These are phyloP conservation scores for Mrakia hoshinonis DNA, from an alignment of 768 basidiomycete genomes.

Conservation along the genomic window DNA sequence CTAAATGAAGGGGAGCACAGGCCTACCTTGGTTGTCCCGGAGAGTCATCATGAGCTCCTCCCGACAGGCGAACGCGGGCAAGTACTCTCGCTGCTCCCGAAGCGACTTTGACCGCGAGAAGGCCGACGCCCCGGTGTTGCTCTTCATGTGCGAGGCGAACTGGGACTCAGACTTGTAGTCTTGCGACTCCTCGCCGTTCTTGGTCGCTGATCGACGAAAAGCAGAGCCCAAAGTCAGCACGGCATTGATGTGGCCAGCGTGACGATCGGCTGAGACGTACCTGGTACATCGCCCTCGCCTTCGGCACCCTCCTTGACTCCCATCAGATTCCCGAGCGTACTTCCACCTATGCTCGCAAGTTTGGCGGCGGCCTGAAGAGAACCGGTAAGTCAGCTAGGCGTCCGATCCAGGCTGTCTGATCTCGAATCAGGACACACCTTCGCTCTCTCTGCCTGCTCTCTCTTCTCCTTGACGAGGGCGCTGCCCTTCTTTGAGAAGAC, in stretches of 20 bases:
- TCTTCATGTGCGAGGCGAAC: slow-evolving; percentile 88
- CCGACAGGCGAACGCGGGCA: slow-evolving; percentile 94
- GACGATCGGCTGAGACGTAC: not conserved
- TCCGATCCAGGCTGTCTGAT: not conserved
- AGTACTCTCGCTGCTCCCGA: slow-evolving; percentile 90
- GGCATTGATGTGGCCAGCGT: not conserved
- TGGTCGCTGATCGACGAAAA: not conserved
- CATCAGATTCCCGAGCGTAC: slow-evolving; percentile 92
- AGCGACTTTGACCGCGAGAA: slow-evolving; percentile 75
- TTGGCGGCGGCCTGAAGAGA: slow-evolving; percentile 75
- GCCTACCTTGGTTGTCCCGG: slow-evolving; percentile 84
- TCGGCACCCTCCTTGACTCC: slow-evolving; percentile 92
- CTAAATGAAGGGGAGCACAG: not conserved
- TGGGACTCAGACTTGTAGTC: slow-evolving; percentile 87
- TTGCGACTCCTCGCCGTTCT: slow-evolving; percentile 43
- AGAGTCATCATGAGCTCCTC: slow-evolving; percentile 82
- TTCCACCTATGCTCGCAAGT: slow-evolving; percentile 82
- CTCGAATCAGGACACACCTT: slow-evolving; percentile 41
- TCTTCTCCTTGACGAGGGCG: slow-evolving; percentile 82
- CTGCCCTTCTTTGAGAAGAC: slow-evolving; percentile 96
- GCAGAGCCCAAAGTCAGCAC: slow-evolving; percentile 41
- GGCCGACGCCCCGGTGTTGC: slow-evolving; percentile 57
- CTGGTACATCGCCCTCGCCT: slow-evolving; percentile 65
- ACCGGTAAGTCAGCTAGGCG: not conserved
- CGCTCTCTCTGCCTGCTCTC: slow-evolving; percentile 90